phyloP scores from a whole-genome alignment of 164 flowering plant genomes.

The Liriodendron chinense region DNA sequence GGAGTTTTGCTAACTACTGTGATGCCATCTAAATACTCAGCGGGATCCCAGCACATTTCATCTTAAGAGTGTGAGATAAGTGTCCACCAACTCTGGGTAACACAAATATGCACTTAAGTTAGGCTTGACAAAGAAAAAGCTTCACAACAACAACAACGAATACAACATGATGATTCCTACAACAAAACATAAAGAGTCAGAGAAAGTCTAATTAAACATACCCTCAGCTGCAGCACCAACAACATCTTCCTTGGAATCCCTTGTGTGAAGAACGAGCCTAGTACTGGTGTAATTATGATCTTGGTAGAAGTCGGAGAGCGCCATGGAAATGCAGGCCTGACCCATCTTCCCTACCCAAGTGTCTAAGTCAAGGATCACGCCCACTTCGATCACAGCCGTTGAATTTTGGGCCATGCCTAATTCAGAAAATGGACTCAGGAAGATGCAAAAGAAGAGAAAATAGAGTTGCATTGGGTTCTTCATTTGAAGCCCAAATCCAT shows the following conservation, averaged over 20 bases:
- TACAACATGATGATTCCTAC: no score
- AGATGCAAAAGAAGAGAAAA: neutral
- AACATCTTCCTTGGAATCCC: constrained; percentile 11
- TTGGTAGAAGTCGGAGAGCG: constrained; percentile 10
- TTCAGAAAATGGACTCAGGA: neutral
- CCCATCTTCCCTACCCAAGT: constrained; percentile 11
- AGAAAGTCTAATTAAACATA: neutral
- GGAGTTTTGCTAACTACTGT: no score
- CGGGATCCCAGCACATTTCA: no score
- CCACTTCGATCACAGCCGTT: constrained; percentile 9
- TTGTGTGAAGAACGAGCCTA: constrained; percentile 10
- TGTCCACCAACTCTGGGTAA: no score
- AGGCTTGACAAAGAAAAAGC: no score
- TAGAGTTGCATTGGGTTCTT: neutral
- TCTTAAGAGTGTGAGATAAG: no score
- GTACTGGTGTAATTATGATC: constrained; percentile 12
- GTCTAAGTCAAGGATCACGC: constrained; percentile 15
- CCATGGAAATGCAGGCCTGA: constrained; percentile 16
- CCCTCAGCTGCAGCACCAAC: constrained; percentile 16
- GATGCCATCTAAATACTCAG: no score
- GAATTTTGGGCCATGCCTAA: neutral
- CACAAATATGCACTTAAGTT: no score
- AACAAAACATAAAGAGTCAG: neutral
- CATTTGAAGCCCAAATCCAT: neutral
- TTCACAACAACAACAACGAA: no score